These are phyloP conservation scores for Centaurea solstitialis DNA, from an alignment of 129 eudicot species.

Conservation along the genomic window DNA sequence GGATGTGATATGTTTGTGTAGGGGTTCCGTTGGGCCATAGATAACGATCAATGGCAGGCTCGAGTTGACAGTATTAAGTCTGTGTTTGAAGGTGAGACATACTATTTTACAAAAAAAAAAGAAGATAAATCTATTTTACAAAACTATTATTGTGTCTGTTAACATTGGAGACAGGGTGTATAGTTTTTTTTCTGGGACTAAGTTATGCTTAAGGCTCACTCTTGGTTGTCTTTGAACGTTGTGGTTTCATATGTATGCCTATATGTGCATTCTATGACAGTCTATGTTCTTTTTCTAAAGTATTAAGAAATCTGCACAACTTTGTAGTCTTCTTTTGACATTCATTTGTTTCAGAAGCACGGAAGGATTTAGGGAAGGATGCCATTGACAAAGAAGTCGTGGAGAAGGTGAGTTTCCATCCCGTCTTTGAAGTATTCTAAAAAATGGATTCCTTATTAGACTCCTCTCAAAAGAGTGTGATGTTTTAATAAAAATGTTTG, in stretches of 20 bases:
- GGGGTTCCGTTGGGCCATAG: constrained; percentile 99
- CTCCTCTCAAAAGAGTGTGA: not conserved
- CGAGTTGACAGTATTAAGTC: constrained; percentile 87
- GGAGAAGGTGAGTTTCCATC: constrained; percentile 62
- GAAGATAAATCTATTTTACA: not conserved
- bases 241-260: not conserved
- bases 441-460: no score
- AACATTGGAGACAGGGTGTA: not conserved
- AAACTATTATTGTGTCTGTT: not conserved
- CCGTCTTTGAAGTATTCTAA: not conserved
- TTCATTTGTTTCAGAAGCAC: constrained; percentile 64
- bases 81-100: constrained; percentile 74
- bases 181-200: no score
- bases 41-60: constrained; percentile 88
- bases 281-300: not conserved
- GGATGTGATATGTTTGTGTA: constrained; percentile 25
- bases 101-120: not conserved
- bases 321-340: not conserved
- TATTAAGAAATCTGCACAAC: not conserved
- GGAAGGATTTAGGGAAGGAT: constrained; percentile 57
- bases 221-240: not conserved
- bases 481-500: not conserved
- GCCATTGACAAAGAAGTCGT: constrained; percentile 87
- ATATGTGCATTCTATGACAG: not conserved
- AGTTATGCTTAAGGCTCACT: not conserved